phyloP scores from a whole-genome alignment of 1,284 basidiomycete genomes.

The Ganoderma boninense region DNA sequence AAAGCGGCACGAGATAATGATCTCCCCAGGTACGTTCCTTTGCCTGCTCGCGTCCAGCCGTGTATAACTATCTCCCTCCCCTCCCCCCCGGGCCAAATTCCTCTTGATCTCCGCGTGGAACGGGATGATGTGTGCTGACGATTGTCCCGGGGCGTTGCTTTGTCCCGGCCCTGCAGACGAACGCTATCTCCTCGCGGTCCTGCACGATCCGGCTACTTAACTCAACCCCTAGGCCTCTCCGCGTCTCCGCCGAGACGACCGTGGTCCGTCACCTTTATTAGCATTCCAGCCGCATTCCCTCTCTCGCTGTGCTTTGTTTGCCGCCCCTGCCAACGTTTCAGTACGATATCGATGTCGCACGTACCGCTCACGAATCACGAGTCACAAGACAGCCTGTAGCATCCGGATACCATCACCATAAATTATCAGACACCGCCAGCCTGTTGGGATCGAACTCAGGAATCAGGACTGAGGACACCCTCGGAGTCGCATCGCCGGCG shows the following conservation, averaged over 20 bases:
- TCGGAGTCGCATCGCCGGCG: neutral
- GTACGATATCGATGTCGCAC: slow-evolving; percentile 12
- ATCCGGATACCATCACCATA: slow-evolving; percentile 24
- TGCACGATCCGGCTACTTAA: slow-evolving; percentile 76
- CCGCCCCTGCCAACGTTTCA: slow-evolving; percentile 13
- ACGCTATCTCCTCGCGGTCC: slow-evolving; percentile 82
- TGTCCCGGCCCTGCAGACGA: slow-evolving; percentile 61
- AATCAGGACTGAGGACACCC: neutral
- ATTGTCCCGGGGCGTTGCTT: neutral
- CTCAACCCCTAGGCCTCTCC: slow-evolving; percentile 1
- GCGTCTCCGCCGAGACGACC: neutral
- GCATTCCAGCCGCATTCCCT: slow-evolving; percentile 8
- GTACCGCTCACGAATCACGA: neutral
- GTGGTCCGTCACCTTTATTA: neutral
- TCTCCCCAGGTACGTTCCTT: slow-evolving; percentile 81
- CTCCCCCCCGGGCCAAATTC: neutral
- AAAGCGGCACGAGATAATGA: slow-evolving; percentile 91
- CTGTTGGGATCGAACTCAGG: neutral
- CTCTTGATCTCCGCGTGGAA: neutral
- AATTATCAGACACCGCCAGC: slow-evolving; percentile 12
- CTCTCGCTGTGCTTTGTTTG: slow-evolving; percentile 5
- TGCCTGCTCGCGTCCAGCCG: neutral
- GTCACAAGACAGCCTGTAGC: slow-evolving; percentile 25
- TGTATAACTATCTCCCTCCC: neutral
- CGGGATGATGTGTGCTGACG: slow-evolving; percentile 1